phyloP scores from a whole-genome alignment of 2,329 filamentous ascomycete genomes.

The Apiospora pterosperma region DNA sequence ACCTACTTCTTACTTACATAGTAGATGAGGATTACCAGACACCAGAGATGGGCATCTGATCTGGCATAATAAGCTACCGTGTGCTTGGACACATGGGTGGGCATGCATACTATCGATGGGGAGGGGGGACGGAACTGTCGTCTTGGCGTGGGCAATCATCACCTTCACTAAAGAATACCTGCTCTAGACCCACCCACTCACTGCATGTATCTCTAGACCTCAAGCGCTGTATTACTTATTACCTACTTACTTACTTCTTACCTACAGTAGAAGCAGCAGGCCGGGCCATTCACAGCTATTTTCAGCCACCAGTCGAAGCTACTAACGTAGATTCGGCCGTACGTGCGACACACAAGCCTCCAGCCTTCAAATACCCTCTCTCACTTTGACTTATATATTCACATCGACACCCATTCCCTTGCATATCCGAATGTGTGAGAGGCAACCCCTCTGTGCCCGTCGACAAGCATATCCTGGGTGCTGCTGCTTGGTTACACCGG shows the following conservation, averaged over 20 bases:
- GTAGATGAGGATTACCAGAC: not conserved
- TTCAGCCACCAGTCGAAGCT: not conserved
- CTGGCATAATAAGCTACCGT: no score
- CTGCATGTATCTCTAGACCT: not conserved
- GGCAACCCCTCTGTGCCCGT: not conserved
- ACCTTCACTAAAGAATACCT: not conserved
- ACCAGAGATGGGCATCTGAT: not conserved
- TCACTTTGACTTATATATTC: not conserved
- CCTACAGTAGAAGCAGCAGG: not conserved
- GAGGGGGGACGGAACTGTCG: not conserved
- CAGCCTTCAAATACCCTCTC: not conserved
- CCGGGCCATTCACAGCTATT: not conserved
- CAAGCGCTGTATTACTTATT: not conserved
- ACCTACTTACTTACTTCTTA: no score
- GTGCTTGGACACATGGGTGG: not conserved
- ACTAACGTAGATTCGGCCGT: slow-evolving; percentile 4
- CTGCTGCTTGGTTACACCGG: slow-evolving; percentile 11
- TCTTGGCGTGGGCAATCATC: not conserved
- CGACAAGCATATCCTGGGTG: not conserved
- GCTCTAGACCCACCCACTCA: not conserved
- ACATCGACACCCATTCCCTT: not conserved
- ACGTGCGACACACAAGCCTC: not conserved
- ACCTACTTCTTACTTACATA: no score
- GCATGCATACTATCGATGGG: not conserved
- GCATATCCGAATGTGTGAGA: not conserved